phyloP scores from a whole-genome alignment of 352 stramenopile genomes.

The Globisporangium mamillatum region DNA sequence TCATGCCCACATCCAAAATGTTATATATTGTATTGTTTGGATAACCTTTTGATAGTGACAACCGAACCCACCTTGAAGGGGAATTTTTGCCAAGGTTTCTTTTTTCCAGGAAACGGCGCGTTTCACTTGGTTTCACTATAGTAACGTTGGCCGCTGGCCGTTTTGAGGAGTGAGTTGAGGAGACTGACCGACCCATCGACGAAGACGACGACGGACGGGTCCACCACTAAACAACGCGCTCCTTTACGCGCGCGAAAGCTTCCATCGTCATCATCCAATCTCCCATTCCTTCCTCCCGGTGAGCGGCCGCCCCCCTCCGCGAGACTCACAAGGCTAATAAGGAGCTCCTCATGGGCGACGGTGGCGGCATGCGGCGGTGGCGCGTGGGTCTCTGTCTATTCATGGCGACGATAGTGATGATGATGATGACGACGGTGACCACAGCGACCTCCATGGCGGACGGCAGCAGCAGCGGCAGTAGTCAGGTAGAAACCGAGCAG shows the following conservation, averaged over 20 bases:
- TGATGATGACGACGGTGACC: not conserved
- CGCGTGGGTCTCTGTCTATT: not conserved
- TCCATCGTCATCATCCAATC: not conserved
- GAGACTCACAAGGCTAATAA: no score
- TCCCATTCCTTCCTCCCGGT: not conserved
- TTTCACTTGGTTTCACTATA: not conserved
- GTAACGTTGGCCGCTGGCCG: not conserved
- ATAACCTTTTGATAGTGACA: not conserved
- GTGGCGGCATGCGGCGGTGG: slow-evolving; percentile 1
- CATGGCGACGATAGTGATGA: not conserved
- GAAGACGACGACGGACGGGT: not conserved
- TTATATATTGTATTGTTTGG: no score
- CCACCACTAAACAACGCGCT: not conserved
- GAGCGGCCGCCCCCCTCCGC: not conserved
- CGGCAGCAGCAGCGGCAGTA: not conserved
- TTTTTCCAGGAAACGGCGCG: not conserved
- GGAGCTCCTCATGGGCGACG: slow-evolving; percentile 1
- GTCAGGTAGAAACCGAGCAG: not conserved
- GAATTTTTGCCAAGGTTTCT: not conserved
- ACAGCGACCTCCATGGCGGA: not conserved
- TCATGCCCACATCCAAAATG: not conserved
- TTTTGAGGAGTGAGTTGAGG: not conserved
- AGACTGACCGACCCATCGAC: not conserved
- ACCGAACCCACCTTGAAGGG: not conserved
- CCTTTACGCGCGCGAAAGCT: not conserved